Percentiles rank a stretch among this genome's conserved stretches.
Conservation (phyloP, 345 rosid species). For the Brassica cretica region DNA sequence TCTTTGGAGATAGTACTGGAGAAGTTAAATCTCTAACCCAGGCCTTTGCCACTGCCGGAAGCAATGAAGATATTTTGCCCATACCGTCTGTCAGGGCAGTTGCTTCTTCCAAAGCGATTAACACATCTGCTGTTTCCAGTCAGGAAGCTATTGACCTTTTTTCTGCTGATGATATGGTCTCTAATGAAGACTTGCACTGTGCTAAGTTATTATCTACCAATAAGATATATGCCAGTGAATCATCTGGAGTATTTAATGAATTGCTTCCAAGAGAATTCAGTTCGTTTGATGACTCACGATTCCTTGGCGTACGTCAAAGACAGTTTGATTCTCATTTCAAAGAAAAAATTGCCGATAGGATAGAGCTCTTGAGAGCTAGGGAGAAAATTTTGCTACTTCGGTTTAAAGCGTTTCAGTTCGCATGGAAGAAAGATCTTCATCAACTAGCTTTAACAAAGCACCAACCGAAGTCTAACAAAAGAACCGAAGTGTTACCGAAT, state of each 20-base stretch:
- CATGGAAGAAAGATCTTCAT: slow-evolving; percentile 87
- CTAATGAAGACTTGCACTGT: slow-evolving; percentile 45
- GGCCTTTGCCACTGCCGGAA: slow-evolving; percentile 29
- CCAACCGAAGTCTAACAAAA: slow-evolving; percentile 68
- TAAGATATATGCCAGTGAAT: slow-evolving; percentile 58
- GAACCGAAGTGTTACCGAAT: slow-evolving; percentile 54
- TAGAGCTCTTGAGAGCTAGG: slow-evolving; percentile 55
- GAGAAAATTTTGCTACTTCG: slow-evolving; percentile 77
- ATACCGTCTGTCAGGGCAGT: slow-evolving; percentile 25
- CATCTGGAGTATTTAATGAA: slow-evolving; percentile 54
- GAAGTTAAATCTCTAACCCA: slow-evolving; percentile 60
- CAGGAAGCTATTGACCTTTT: slow-evolving; percentile 27
- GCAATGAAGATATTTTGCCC: slow-evolving; percentile 36
- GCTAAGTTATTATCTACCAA: slow-evolving; percentile 55
- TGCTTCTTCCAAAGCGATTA: slow-evolving; percentile 28
- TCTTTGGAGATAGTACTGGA: slow-evolving; percentile 62
- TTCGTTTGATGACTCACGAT: slow-evolving; percentile 40
- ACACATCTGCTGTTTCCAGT: slow-evolving; percentile 18
- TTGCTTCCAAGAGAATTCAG: slow-evolving; percentile 48
- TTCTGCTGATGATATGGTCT: slow-evolving; percentile 28
- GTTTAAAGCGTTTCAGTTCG: slow-evolving; percentile 69
- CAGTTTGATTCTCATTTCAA: slow-evolving; percentile 45
- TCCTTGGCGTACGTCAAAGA: slow-evolving; percentile 27
- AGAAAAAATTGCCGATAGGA: slow-evolving; percentile 52
- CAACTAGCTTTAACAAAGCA: slow-evolving; percentile 54